Evolutionary conservation across 345 rosid species (phyloP).

Genomic region (Gossypium bickii): DNA sequence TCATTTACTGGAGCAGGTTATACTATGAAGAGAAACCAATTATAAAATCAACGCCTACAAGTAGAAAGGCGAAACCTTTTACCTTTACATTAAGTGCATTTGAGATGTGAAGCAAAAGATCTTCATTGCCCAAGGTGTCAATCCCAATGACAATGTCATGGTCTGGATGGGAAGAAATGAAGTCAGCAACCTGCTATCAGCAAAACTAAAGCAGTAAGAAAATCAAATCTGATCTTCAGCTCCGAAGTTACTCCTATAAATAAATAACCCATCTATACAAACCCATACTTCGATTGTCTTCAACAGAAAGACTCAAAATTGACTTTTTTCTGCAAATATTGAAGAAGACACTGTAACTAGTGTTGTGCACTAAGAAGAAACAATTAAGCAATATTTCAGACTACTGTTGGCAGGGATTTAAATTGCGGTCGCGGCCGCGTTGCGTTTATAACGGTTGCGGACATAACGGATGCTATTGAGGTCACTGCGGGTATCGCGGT

Average conservation of each 20-base stretch:
- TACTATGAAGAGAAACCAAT: background rate
- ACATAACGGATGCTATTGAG: too few relatives aligned
- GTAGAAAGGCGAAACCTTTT: conserved; percentile 40
- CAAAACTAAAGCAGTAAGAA: conserved; percentile 10
- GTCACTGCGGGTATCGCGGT: too few relatives aligned
- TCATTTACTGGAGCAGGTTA: background rate
- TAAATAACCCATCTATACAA: background rate
- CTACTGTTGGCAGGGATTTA: too few relatives aligned
- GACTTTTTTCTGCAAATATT: background rate
- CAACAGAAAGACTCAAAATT: background rate
- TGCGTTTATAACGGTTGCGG: too few relatives aligned
- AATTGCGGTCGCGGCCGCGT: too few relatives aligned
- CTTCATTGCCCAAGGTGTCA: conserved; percentile 71
- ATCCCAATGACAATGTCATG: conserved; percentile 69
- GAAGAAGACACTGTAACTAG: background rate
- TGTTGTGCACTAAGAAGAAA: background rate
- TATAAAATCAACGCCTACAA: background rate
- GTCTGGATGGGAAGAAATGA: conserved; percentile 60
- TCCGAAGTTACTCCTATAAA: conserved; percentile 2
- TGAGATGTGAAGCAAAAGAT: conserved; percentile 54
- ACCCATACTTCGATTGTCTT: background rate
- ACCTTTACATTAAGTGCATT: conserved; percentile 58
- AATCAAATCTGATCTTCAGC: conserved; percentile 8
- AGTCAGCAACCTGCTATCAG: conserved; percentile 46
- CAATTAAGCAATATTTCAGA: background rate